Evolutionary conservation across 2,329 filamentous ascomycete genomes (phyloP).

Genomic region (Paracoccidioides brasiliensis): DNA sequence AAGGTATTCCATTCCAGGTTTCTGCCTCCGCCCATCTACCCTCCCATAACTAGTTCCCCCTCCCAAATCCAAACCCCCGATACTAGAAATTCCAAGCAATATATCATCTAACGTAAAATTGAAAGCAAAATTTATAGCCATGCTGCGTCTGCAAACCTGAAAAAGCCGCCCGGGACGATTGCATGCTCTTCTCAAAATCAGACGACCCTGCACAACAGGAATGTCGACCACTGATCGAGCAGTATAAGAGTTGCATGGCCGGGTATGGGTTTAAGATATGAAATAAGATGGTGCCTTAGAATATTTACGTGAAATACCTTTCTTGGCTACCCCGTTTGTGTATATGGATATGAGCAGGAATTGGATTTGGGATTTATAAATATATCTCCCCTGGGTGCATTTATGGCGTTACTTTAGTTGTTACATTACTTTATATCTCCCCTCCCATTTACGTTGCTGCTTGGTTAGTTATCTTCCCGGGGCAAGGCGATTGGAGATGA

Average conservation of each 20-base stretch:
- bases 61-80: not conserved
- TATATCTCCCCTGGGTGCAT: no score
- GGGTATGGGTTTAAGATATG: conserved; percentile 69
- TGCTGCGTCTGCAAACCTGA: conserved; percentile 98
- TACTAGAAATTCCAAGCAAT: not conserved
- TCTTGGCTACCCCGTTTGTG: no score
- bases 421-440: no score
- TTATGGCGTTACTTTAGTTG: no score
- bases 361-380: no score
- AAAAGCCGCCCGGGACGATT: conserved; percentile 86
- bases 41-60: not conserved
- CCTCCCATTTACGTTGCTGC: no score
- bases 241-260: conserved; percentile 85
- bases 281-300: not conserved
- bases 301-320: no score
- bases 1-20: conserved; percentile 19
- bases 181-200: conserved; percentile 91
- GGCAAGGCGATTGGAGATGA: no score
- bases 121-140: conserved; percentile 44
- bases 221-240: conserved; percentile 68
- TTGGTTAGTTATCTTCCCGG: no score
- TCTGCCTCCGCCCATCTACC: not conserved
- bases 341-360: no score
- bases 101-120: not conserved
- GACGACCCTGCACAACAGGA: conserved; percentile 63